These are phyloP conservation scores for Lithospermum erythrorhizon DNA, from an alignment of 257 asterid species.

Conservation along the genomic window DNA sequence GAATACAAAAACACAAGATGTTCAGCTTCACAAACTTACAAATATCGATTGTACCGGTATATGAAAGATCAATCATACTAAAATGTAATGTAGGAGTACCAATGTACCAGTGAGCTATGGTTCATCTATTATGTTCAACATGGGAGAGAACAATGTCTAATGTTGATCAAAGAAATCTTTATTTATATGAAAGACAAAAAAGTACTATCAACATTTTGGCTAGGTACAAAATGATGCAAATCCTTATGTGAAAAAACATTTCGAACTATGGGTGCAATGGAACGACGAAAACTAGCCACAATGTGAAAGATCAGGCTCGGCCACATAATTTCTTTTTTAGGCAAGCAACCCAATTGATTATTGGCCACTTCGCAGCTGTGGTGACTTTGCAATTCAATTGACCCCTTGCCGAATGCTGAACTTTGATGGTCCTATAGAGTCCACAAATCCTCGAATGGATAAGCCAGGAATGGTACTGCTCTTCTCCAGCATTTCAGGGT, in stretches of 20 bases:
- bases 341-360: neutral
- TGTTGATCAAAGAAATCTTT: conserved; percentile 1
- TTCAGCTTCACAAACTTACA: too few relatives aligned
- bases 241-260: neutral
- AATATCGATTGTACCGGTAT: neutral
- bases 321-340: neutral
- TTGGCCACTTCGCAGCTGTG: conserved; percentile 5
- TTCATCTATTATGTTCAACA: neutral
- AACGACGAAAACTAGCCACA: neutral
- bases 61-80: too few relatives aligned
- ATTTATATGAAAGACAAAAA: neutral
- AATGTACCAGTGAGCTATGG: neutral
- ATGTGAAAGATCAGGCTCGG: neutral
- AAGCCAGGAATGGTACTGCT: conserved; percentile 22
- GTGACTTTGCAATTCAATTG: conserved; percentile 9
- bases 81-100: neutral
- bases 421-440: conserved; percentile 38
- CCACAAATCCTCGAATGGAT: conserved; percentile 48
- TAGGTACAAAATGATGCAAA: neutral
- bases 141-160: neutral
- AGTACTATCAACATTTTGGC: neutral
- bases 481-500: conserved; percentile 32
- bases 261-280: neutral
- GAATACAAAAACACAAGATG: too few relatives aligned
- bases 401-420: conserved; percentile 25